These are phyloP conservation scores for Trapa incisa DNA, from an alignment of 345 rosid species.

Conservation along the genomic window DNA sequence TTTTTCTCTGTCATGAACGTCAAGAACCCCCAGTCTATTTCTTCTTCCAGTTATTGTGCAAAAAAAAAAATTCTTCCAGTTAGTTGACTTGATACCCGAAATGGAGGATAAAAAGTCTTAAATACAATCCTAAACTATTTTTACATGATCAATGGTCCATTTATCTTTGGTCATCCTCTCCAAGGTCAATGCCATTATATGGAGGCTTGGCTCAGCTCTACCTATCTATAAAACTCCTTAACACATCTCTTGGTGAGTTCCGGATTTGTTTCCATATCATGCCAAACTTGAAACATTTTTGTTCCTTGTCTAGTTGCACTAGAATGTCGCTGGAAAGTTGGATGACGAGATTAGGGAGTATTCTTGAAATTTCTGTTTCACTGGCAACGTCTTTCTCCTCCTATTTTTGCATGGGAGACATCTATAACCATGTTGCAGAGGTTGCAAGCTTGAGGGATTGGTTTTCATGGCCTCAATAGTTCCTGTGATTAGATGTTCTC, in stretches of 20 bases:
- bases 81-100: too few species aligned
- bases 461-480: neutral
- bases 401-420: too few species aligned
- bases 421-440: neutral
- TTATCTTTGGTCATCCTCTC: neutral
- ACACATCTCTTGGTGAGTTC: neutral
- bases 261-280: neutral
- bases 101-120: neutral
- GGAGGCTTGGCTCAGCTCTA: neutral
- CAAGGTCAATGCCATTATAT: neutral
- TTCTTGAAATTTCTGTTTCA: too few species aligned
- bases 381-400: too few species aligned
- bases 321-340: neutral
- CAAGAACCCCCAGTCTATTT: neutral
- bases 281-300: neutral
- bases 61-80: too few species aligned
- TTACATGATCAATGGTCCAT: neutral
- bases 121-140: neutral
- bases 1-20: too few species aligned
- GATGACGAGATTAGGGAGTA: too few species aligned
- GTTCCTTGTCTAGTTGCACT: neutral
- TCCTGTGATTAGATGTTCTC: neutral
- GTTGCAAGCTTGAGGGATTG: neutral
- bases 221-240: neutral
- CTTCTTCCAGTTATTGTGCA: too few species aligned